Evolutionary conservation across 1,284 basidiomycete genomes (phyloP).

Genomic region (Malassezia pachydermatis): DNA sequence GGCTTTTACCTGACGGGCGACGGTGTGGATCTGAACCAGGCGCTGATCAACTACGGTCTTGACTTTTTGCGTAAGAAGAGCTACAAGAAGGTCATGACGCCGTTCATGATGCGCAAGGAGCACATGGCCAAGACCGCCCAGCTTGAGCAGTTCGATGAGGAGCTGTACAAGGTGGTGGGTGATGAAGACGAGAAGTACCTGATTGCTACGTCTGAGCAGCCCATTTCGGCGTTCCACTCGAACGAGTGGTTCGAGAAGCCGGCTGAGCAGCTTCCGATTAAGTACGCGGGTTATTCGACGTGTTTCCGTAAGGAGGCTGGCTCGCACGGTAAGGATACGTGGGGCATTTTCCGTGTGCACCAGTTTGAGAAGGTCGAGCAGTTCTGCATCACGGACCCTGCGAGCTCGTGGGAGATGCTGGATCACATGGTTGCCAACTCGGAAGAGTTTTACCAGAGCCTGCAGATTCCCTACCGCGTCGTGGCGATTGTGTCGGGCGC

Average conservation of each 20-base stretch:
- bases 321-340: conserved; percentile 90
- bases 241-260: conserved; percentile 97
- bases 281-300: conserved; percentile 65
- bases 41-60: conserved; percentile 85
- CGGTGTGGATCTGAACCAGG: conserved; percentile 93
- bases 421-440: conserved; percentile 79
- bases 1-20: conserved; percentile 93
- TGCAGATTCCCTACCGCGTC: conserved; percentile 79
- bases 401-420: conserved; percentile 78
- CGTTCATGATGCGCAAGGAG: conserved; percentile 97
- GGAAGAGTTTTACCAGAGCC: conserved; percentile 89
- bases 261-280: conserved; percentile 75
- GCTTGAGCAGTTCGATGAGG: conserved; percentile 94
- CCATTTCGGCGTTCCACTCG: conserved; percentile 85
- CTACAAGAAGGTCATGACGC: conserved; percentile 91
- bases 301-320: conserved; percentile 99
- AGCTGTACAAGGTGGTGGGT: conserved; percentile 81
- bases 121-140: conserved; percentile 96
- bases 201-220: conserved; percentile 96
- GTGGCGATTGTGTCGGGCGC: conserved; percentile 95
- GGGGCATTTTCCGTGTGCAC: conserved; percentile 99
- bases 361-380: conserved; percentile 98
- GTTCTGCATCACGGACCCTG: conserved; percentile 85
- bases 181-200: conserved; percentile 96
- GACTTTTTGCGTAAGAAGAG: conserved; percentile 73